Conservation (phyloP, 2,329 filamentous ascomycete species). For the Cercospora citrullina region DNA sequence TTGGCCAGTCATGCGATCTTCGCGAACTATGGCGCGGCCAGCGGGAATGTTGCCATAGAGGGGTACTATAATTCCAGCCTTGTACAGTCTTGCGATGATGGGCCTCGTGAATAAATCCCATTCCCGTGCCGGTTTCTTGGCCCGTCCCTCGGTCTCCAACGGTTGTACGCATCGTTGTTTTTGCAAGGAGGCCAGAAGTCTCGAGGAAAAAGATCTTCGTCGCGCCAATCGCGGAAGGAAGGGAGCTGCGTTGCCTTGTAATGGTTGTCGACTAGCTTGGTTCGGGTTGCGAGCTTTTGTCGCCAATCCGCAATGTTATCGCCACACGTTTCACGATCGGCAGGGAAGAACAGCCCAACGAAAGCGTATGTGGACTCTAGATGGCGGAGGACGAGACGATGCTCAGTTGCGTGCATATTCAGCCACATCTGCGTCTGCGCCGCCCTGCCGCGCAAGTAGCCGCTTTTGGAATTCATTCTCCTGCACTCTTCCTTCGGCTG, state of each 20-base stretch:
- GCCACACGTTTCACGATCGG: not conserved
- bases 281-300: not conserved
- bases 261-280: not conserved
- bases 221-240: slow-evolving; percentile 31
- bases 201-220: slow-evolving; percentile 41
- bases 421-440: not conserved
- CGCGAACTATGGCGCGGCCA: slow-evolving; percentile 43
- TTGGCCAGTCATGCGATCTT: slow-evolving; percentile 40
- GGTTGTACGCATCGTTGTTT: slow-evolving; percentile 2
- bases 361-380: not conserved
- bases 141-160: not conserved
- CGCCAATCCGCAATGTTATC: not conserved
- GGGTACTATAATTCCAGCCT: not conserved
- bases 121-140: slow-evolving; percentile 37
- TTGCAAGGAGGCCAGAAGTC: slow-evolving; percentile 31
- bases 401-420: not conserved
- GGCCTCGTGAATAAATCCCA: slow-evolving; percentile 40
- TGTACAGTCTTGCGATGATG: not conserved
- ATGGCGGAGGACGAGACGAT: not conserved
- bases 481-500: not conserved
- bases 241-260: not conserved
- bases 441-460: not conserved
- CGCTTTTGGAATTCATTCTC: not conserved
- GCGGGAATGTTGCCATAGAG: slow-evolving; percentile 35
- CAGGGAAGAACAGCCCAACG: not conserved